These are phyloP conservation scores for Amauroascus niger DNA, from an alignment of 2,329 filamentous ascomycete species.

Conservation along the genomic window DNA sequence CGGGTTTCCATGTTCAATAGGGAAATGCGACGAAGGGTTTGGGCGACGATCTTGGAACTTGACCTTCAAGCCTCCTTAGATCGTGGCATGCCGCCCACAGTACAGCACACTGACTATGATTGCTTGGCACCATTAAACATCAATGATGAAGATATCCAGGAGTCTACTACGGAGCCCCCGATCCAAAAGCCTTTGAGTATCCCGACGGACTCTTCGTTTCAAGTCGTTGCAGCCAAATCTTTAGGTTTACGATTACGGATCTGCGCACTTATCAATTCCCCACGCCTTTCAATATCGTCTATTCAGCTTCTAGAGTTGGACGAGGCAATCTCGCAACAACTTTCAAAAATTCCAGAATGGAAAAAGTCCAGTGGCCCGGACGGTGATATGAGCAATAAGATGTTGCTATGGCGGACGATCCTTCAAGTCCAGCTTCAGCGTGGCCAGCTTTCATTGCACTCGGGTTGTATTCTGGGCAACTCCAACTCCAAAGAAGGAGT, in stretches of 20 bases:
- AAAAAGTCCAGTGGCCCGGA: conserved; percentile 17
- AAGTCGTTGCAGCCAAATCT: conserved; percentile 24
- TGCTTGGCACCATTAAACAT: conserved; percentile 42
- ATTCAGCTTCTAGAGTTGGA: conserved; percentile 35
- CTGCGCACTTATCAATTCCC: conserved; percentile 21
- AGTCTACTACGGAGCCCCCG: conserved; percentile 26
- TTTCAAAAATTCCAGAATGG: conserved; percentile 31
- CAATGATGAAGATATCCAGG: conserved; percentile 42
- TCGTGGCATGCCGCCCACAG: conserved; percentile 44
- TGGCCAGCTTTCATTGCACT: conserved; percentile 32
- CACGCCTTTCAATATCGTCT: conserved; percentile 21
- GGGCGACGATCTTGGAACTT: conserved; percentile 49
- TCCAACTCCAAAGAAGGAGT: conserved; percentile 24
- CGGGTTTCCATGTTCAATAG: conserved; percentile 33
- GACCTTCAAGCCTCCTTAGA: conserved; percentile 49
- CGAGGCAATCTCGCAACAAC: conserved; percentile 29
- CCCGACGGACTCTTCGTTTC: conserved; percentile 33
- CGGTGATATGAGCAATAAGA: conserved; percentile 26
- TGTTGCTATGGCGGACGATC: conserved; percentile 26
- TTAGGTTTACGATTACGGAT: conserved; percentile 19
- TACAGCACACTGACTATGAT: conserved; percentile 40
- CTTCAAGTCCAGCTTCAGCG: conserved; percentile 31
- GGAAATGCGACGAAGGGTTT: conserved; percentile 46
- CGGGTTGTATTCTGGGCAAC: conserved; percentile 32
- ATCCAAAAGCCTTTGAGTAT: conserved; percentile 24